A percentile compares a stretch with the other conserved stretches of the same genome.
phyloP scores from a whole-genome alignment of 177 flowering plant species.

The Vitis hybrid region DNA sequence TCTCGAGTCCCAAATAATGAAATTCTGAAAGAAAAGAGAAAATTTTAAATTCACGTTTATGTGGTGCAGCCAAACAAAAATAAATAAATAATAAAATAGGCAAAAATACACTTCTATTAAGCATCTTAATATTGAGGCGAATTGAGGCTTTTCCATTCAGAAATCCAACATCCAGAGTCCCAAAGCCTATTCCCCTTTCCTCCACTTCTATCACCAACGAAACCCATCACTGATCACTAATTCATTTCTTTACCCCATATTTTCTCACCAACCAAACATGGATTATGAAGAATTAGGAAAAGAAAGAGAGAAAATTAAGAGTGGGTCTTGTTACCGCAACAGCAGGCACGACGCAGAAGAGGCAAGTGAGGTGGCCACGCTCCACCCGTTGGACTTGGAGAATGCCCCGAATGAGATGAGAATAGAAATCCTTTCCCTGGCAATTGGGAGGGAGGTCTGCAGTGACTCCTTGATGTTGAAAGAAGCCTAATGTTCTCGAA shows the following conservation, averaged over 20 bases:
- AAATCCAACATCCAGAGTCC: too few species aligned
- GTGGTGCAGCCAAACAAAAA: too few species aligned
- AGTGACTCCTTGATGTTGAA: not conserved
- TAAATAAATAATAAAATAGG: too few species aligned
- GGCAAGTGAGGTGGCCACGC: conserved; percentile 32
- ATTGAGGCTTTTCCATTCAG: too few species aligned
- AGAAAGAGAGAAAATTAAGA: too few species aligned
- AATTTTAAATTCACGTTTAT: too few species aligned
- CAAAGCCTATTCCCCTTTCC: not conserved
- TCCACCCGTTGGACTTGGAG: conserved; percentile 31
- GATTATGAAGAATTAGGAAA: not conserved
- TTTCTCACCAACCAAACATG: not conserved
- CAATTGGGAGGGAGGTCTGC: conserved; percentile 4
- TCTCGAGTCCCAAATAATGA: too few species aligned
- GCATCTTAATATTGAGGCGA: too few species aligned
- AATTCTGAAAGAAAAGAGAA: too few species aligned
- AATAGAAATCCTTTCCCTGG: conserved; percentile 2
- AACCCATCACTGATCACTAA: not conserved
- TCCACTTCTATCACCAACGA: not conserved
- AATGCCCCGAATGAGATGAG: conserved; percentile 23
- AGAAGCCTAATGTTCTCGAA: not conserved
- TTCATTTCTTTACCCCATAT: not conserved
- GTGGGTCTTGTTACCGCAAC: too few species aligned
- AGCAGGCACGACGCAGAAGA: conserved; percentile 18
- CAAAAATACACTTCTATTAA: too few species aligned